Percentiles rank a stretch among this genome's conserved stretches.
phyloP scores from a whole-genome alignment of 2,329 filamentous ascomycete species.

The Epicoccum sorghinum region DNA sequence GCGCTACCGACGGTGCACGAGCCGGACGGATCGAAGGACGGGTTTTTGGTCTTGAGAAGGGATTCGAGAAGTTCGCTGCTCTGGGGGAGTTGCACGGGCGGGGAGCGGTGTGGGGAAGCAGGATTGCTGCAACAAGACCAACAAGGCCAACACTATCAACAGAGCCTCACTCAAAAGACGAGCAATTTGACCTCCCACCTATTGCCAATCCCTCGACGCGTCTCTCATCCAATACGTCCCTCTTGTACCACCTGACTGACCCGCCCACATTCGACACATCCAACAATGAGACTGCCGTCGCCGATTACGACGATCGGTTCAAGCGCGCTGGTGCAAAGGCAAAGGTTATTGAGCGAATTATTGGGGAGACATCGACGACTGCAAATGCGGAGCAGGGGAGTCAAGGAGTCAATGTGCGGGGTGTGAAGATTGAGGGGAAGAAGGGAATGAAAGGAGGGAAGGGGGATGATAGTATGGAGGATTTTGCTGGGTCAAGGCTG shows the following conservation, averaged over 20 bases:
- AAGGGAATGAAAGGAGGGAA: constrained; percentile 15
- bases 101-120: constrained; percentile 81
- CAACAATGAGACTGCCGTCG: constrained; percentile 88
- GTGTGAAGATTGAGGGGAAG: constrained; percentile 24
- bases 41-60: constrained; percentile 87
- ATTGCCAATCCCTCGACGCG: constrained; percentile 51
- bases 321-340: constrained; percentile 83
- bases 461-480: constrained; percentile 42
- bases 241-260: constrained; percentile 79
- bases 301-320: constrained; percentile 87
- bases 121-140: constrained; percentile 50
- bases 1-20: constrained; percentile 73
- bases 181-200: neutral
- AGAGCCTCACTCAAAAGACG: too few species aligned
- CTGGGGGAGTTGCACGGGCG: constrained; percentile 79
- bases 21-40: constrained; percentile 88
- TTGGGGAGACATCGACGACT: constrained; percentile 46
- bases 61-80: constrained; percentile 89
- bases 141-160: neutral
- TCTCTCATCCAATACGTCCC: constrained; percentile 76
- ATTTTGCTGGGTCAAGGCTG: constrained; percentile 40
- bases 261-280: constrained; percentile 76
- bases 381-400: constrained; percentile 39
- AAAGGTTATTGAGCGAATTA: constrained; percentile 80
- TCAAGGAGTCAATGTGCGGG: neutral